These are phyloP conservation scores for Laetiporus sulphureus DNA, from an alignment of 1,284 basidiomycete species.

Conservation along the genomic window DNA sequence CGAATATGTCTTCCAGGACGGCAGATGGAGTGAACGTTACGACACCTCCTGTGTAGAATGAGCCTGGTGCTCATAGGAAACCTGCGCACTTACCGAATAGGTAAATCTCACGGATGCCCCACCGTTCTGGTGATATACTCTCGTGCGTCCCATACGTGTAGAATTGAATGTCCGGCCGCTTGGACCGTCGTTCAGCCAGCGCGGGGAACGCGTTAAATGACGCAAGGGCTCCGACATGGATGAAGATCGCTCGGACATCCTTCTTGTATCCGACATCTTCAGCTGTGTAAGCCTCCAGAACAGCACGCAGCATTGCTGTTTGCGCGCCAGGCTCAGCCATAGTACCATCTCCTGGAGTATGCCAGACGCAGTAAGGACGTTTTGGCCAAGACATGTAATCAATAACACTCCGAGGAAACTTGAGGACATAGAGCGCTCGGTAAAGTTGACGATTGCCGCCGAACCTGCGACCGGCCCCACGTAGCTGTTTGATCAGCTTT, in stretches of 20 bases:
- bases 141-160: constrained; percentile 60
- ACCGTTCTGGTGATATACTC: constrained; percentile 37
- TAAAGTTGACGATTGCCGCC: constrained; percentile 26
- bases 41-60: constrained; percentile 50
- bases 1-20: constrained; percentile 43
- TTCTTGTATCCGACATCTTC: constrained; percentile 30
- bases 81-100: constrained; percentile 45
- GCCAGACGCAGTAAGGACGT: constrained; percentile 36
- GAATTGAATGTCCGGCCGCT: constrained; percentile 43
- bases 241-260: constrained; percentile 46
- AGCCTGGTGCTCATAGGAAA: constrained; percentile 6
- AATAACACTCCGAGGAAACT: constrained; percentile 37
- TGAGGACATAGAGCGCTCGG: constrained; percentile 37
- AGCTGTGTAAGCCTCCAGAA: constrained; percentile 39
- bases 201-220: constrained; percentile 40
- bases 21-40: constrained; percentile 58
- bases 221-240: constrained; percentile 53
- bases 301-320: constrained; percentile 34
- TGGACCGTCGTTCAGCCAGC: constrained; percentile 38
- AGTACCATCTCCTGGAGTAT: constrained; percentile 19
- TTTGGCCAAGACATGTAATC: constrained; percentile 31
- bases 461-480: constrained; percentile 9
- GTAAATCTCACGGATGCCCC: constrained; percentile 58
- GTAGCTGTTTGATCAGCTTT: constrained; percentile 3
- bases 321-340: constrained; percentile 30